Conservation (phyloP, 805 yeast species). For the Lipomyces orientalis region DNA sequence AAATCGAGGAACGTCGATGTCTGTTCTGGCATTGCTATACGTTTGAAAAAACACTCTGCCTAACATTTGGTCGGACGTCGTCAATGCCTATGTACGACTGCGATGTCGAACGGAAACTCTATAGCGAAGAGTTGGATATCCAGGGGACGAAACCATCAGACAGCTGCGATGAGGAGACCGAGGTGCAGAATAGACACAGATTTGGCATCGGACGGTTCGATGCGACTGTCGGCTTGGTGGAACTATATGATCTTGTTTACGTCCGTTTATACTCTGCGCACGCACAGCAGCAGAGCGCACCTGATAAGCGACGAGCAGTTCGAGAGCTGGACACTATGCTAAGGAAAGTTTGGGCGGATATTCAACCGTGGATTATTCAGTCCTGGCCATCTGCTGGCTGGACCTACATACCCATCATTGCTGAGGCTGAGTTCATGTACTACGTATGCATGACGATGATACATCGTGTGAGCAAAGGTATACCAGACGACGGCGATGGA, state of each 20-base stretch:
- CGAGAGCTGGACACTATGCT: conserved; percentile 21
- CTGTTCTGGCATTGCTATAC: conserved; percentile 19
- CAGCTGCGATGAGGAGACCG: conserved; percentile 6
- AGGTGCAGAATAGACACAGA: conserved; percentile 7
- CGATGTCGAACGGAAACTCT: conserved; percentile 13
- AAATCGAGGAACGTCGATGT: conserved; percentile 21
- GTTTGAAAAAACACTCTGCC: conserved; percentile 19
- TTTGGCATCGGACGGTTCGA: conserved; percentile 8
- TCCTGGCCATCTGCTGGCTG: neutral
- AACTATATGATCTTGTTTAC: conserved; percentile 20
- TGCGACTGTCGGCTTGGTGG: conserved; percentile 3
- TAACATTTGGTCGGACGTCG: conserved; percentile 29
- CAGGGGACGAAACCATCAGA: neutral
- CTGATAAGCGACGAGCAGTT: conserved; percentile 21
- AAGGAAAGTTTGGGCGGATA: conserved; percentile 9
- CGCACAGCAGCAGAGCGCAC: conserved; percentile 14
- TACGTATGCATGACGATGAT: conserved; percentile 24
- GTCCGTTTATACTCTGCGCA: conserved; percentile 28
- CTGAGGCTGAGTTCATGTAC: conserved; percentile 18
- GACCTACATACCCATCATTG: conserved; percentile 5
- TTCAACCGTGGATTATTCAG: conserved; percentile 14
- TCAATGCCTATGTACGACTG: conserved; percentile 24
- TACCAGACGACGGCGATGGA: conserved; percentile 7
- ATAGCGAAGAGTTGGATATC: conserved; percentile 2
- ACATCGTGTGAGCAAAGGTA: conserved; percentile 18